A percentile compares a stretch with the other conserved stretches of the same genome.
Conservation (phyloP, 352 stramenopile species). For the Plasmopara viticola region DNA sequence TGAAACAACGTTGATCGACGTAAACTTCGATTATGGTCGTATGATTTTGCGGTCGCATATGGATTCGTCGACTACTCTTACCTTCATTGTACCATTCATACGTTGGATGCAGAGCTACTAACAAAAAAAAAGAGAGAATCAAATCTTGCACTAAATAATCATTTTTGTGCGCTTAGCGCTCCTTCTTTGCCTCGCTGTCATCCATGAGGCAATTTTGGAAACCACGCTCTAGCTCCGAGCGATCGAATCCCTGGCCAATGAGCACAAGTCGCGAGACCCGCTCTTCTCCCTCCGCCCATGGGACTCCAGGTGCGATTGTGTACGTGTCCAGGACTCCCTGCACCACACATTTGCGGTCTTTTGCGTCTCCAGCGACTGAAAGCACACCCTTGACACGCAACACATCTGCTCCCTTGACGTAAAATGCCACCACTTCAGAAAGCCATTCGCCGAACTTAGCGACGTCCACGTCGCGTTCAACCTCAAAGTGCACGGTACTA, state of each 20-base stretch:
- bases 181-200: conserved; percentile 26
- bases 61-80: no score
- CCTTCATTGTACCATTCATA: no score
- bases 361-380: conserved; percentile 33
- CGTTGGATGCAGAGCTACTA: no score
- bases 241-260: conserved; percentile 55
- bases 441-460: conserved; percentile 56
- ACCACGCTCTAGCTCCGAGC: conserved; percentile 29
- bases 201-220: conserved; percentile 41
- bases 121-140: no score
- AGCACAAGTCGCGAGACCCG: conserved; percentile 51
- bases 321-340: conserved; percentile 73
- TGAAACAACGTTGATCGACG: no score
- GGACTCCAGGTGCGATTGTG: conserved; percentile 49
- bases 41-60: no score
- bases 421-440: conserved; percentile 39
- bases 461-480: conserved; percentile 41
- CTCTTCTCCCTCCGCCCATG: conserved; percentile 29
- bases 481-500: conserved; percentile 49
- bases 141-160: background rate
- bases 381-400: conserved; percentile 65
- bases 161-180: conserved; percentile 13
- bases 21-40: no score
- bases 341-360: conserved; percentile 42
- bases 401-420: conserved; percentile 48